Evolutionary conservation across 495 filamentous ascomycete species (phyloP), one percentile per base, ranked within the genome.

Genomic region (Ascobolus immersus): DNA sequence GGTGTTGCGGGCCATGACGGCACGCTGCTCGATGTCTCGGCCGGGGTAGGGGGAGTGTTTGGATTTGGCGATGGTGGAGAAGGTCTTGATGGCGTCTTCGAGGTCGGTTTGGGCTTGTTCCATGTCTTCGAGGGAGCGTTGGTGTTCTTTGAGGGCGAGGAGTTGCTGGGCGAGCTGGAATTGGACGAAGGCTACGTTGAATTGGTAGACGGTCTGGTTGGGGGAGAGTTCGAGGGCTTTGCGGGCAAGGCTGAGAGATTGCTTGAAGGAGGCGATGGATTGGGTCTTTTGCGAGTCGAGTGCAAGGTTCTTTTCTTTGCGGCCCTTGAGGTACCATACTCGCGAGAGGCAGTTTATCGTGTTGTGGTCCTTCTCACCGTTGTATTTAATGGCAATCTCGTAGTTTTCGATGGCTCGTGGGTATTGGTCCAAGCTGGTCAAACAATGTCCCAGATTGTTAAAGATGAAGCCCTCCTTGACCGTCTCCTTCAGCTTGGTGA

Each of bases 161-260:
- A 91, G 65, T 23, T 75, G 60, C 17, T 71, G 69, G 21, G 84
- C 82, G 33, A 93, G 67, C 50, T 92, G 80, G 39, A 90, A 80
- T 47, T 94, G 82, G 12, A 93, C 79, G 41, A 92, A 96, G 15
- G 86, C 86, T 11, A 96, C 77, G 50, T 96, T 96, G 65, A 96
- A 96, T 48, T 84, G 73, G 47, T 86, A 75, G 54, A 91, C 77
- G 5, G 79, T 59, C 44, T 89, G 77, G 13, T 82, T 76, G 1
- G 80, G 77, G 0, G 75, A 68, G 25, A 77, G 59, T 26, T 67
- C 64, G 19, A 82, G 65, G 13, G 82, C 80, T 59, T 82, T 32
- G 42, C 75, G 67, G 4, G 86, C 80, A 47, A 80, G 90, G 20
- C 80, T 72, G n/a, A 94, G 58, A 4, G 80, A 69, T 9, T 64